Percentiles rank a stretch among this genome's conserved stretches.
Evolutionary conservation across 495 filamentous ascomycete genomes (phyloP).

Genomic region (Aspergillus affinis): DNA sequence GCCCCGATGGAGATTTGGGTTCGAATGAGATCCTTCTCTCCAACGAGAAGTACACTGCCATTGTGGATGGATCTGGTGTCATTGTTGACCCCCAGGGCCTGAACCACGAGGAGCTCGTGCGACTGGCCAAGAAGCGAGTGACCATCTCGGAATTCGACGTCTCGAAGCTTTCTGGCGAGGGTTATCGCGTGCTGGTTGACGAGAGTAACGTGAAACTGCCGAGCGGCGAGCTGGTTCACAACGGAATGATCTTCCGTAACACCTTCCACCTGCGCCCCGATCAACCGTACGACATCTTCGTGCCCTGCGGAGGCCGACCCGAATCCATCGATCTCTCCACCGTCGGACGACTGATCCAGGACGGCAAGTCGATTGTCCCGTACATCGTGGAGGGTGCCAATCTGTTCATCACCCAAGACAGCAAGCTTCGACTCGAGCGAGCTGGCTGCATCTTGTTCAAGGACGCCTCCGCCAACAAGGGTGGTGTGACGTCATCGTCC

Average conservation of each 20-base stretch:
- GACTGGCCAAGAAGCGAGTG: constrained; percentile 79
- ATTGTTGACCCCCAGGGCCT: constrained; percentile 90
- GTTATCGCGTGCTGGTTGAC: constrained; percentile 91
- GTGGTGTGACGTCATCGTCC: constrained; percentile 97
- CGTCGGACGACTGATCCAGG: constrained; percentile 76
- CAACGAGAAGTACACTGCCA: constrained; percentile 89
- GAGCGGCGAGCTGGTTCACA: constrained; percentile 79
- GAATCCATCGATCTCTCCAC: constrained; percentile 93
- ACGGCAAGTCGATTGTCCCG: constrained; percentile 80
- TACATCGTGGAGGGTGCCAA: constrained; percentile 99
- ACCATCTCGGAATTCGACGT: constrained; percentile 90
- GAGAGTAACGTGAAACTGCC: constrained; percentile 85
- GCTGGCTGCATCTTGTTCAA: constrained; percentile 95
- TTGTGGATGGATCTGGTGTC: constrained; percentile 94
- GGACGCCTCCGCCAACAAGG: constrained; percentile 98
- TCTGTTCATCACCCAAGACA: constrained; percentile 97
- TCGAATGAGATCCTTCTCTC: constrained; percentile 96
- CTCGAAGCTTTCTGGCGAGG: constrained; percentile 79
- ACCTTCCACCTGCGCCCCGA: constrained; percentile 85
- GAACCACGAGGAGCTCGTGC: constrained; percentile 76
- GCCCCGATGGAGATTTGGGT: constrained; percentile 93
- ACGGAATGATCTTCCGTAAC: constrained; percentile 95
- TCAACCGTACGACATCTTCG: constrained; percentile 80
- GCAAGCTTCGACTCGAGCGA: constrained; percentile 89
- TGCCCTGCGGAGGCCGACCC: constrained; percentile 93